Percentiles rank a stretch among this genome's conserved stretches.
Evolutionary conservation across 2,329 filamentous ascomycete genomes (phyloP).

Genomic region (Sphaerulina populicola): DNA sequence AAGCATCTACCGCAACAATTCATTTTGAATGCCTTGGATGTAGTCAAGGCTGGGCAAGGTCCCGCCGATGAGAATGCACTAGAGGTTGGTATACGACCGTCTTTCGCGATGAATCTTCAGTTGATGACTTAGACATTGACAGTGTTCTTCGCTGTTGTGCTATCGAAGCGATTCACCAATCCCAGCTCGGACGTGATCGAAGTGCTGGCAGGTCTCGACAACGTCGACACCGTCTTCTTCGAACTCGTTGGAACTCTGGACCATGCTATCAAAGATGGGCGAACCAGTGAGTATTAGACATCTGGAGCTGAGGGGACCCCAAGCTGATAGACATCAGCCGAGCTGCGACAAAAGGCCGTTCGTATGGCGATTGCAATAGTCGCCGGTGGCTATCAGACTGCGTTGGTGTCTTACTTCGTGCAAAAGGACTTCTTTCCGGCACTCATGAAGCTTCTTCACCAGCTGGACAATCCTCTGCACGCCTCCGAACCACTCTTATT

Average conservation of each 20-base stretch:
- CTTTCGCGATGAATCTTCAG: conserved; percentile 26
- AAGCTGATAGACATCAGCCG: conserved; percentile 44
- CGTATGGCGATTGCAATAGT: conserved; percentile 74
- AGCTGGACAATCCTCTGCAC: conserved; percentile 56
- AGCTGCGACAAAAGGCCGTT: conserved; percentile 69
- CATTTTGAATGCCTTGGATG: conserved; percentile 62
- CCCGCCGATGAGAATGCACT: conserved; percentile 69
- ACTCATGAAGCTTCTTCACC: conserved; percentile 89
- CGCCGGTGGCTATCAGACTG: conserved; percentile 92
- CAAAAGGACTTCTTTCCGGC: conserved; percentile 90
- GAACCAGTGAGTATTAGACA: conserved; percentile 49
- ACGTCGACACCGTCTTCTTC: conserved; percentile 77
- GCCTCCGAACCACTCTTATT: conserved; percentile 67
- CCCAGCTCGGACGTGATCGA: conserved; percentile 91
- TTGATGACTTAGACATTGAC: conserved; percentile 66
- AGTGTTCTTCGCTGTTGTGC: conserved; percentile 71
- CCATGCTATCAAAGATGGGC: conserved; percentile 68
- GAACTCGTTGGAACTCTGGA: conserved; percentile 82
- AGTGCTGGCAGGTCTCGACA: conserved; percentile 77
- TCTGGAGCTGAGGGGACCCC: background rate
- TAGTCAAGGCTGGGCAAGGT: conserved; percentile 53
- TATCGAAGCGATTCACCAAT: conserved; percentile 88
- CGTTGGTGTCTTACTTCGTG: conserved; percentile 86
- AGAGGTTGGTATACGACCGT: conserved; percentile 54
- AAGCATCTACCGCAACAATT: conserved; percentile 65